Percentiles rank a stretch among this genome's conserved stretches.
phyloP scores from a whole-genome alignment of 441 rosid species.

The Gossypium schwendimanii region DNA sequence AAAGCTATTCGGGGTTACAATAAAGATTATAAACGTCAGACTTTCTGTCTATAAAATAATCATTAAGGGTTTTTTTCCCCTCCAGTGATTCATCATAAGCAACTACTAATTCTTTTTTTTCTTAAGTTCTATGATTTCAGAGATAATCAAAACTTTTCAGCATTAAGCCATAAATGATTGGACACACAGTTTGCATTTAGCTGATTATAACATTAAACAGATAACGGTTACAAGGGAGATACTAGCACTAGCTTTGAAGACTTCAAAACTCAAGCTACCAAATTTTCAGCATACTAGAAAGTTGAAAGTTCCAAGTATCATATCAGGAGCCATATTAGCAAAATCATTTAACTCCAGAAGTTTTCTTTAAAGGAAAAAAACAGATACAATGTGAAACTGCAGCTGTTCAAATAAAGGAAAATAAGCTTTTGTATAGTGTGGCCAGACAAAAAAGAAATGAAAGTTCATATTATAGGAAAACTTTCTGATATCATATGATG shows the following conservation, averaged over 20 bases:
- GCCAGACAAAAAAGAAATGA: not conserved
- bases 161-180: not conserved
- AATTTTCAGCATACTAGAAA: not conserved
- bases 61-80: not conserved
- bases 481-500: not conserved
- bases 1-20: not conserved
- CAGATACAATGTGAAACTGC: not conserved
- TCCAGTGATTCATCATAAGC: not conserved
- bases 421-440: not conserved
- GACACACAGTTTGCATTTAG: not conserved
- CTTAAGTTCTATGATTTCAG: not conserved
- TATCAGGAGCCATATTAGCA: not conserved
- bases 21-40: not conserved
- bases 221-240: not conserved
- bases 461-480: not conserved
- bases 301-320: not conserved
- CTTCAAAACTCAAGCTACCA: not conserved
- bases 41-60: not conserved
- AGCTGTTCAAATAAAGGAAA: not conserved
- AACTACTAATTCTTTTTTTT: not conserved
- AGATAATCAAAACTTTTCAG: not conserved
- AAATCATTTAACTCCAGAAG: not conserved
- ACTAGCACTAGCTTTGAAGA: not conserved
- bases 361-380: not conserved
- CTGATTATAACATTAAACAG: not conserved